Evolutionary conservation across 1,139 yeast species (phyloP).

Genomic region (Magnusiomyces fungicola): DNA sequence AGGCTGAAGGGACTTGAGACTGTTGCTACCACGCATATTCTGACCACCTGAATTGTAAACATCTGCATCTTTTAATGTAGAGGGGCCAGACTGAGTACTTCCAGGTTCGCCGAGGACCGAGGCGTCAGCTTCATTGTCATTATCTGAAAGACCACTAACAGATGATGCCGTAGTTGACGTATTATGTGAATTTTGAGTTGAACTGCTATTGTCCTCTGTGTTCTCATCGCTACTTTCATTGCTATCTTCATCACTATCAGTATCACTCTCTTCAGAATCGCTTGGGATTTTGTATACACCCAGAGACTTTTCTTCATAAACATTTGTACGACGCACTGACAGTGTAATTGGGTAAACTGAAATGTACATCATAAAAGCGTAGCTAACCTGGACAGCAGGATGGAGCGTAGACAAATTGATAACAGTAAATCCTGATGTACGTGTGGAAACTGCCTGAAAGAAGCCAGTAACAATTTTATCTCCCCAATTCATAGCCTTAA

Average conservation of each 20-base stretch:
- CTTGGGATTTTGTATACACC: constrained; percentile 70
- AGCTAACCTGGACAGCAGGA: constrained; percentile 88
- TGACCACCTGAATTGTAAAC: no score
- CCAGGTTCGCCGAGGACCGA: no score
- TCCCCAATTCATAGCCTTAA: constrained; percentile 53
- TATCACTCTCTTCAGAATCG: constrained; percentile 32
- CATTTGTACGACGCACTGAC: constrained; percentile 92
- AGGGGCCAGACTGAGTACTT: no score
- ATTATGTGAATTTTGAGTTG: constrained; percentile 38
- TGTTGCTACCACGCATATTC: no score
- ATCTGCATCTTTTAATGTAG: no score
- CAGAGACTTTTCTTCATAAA: constrained; percentile 90
- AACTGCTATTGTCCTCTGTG: neutral
- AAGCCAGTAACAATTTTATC: constrained; percentile 70
- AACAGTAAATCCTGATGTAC: constrained; percentile 86
- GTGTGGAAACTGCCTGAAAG: constrained; percentile 83
- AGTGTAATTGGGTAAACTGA: constrained; percentile 94
- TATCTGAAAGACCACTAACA: neutral
- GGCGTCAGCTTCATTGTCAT: neutral
- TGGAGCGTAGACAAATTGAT: constrained; percentile 64
- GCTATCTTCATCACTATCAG: constrained; percentile 22
- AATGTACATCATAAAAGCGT: constrained; percentile 95
- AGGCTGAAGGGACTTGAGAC: no score
- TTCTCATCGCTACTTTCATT: neutral
- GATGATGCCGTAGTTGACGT: constrained; percentile 42